Conservation (phyloP, 805 yeast species). For the Starmerella scarabaei region DNA sequence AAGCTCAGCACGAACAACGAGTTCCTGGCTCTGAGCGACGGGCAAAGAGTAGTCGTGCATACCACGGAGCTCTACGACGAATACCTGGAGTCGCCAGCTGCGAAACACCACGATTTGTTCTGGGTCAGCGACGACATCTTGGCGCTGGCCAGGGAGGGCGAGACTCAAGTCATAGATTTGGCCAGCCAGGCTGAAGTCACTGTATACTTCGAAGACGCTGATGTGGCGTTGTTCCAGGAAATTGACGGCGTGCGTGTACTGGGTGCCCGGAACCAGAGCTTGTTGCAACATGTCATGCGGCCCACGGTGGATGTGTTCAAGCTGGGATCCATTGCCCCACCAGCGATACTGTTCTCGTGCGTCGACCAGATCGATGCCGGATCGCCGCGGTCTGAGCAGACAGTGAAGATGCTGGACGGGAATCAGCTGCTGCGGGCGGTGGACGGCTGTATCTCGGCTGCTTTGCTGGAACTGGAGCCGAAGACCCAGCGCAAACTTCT, state of each 20-base stretch:
- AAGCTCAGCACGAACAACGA: not conserved
- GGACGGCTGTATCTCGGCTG: conserved; percentile 56
- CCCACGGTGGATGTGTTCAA: conserved; percentile 50
- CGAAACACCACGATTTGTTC: conserved; percentile 1
- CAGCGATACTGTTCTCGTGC: conserved; percentile 74
- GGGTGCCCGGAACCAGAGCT: conserved; percentile 44
- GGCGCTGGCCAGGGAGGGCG: conserved; percentile 50
- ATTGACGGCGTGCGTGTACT: conserved; percentile 60
- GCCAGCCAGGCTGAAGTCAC: conserved; percentile 12
- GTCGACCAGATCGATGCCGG: conserved; percentile 49
- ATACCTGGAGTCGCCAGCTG: not conserved
- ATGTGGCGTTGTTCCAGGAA: conserved; percentile 36
- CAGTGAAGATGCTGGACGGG: conserved; percentile 43
- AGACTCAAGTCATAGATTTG: conserved; percentile 32
- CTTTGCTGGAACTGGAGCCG: conserved; percentile 64
- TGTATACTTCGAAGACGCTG: conserved; percentile 25
- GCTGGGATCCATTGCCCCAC: conserved; percentile 72
- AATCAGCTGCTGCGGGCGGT: conserved; percentile 46
- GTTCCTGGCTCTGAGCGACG: conserved; percentile 6
- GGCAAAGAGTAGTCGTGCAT: conserved; percentile 1
- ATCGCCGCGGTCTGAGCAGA: conserved; percentile 72
- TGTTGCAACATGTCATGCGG: conserved; percentile 49
- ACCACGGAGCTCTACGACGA: conserved; percentile 6
- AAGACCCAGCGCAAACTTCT: conserved; percentile 68
- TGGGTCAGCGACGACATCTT: conserved; percentile 90